Percentiles rank a stretch among this genome's conserved stretches.
Evolutionary conservation across 1,139 yeast genomes (phyloP).

Genomic region (Candida sp.): DNA sequence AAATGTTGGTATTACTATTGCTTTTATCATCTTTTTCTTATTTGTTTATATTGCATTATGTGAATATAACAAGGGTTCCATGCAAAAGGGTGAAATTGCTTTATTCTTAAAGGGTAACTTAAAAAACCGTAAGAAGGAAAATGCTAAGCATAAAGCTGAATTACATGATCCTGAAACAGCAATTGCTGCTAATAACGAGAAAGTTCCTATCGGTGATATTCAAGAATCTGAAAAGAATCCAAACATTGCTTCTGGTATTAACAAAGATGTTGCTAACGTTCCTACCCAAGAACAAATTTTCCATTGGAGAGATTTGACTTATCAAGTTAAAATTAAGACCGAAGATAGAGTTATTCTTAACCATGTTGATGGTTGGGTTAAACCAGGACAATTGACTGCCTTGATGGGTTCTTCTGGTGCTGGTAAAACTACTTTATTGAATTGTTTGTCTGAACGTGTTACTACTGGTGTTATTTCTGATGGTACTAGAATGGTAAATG

Average conservation of each 20-base stretch:
- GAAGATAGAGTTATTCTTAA: slow-evolving; percentile 62
- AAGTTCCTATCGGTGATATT: slow-evolving; percentile 19
- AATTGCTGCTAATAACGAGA: slow-evolving; percentile 12
- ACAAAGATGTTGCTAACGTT: slow-evolving; percentile 3
- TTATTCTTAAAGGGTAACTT: slow-evolving; percentile 58
- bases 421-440: slow-evolving; percentile 32
- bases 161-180: slow-evolving; percentile 13
- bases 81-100: slow-evolving; percentile 81
- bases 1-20: slow-evolving; percentile 70
- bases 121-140: slow-evolving; percentile 38
- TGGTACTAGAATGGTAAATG: slow-evolving; percentile 35
- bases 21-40: slow-evolving; percentile 53
- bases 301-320: slow-evolving; percentile 79
- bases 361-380: slow-evolving; percentile 66
- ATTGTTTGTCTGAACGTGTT: slow-evolving; percentile 29
- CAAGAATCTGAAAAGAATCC: slow-evolving; percentile 24
- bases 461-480: slow-evolving; percentile 31
- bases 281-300: slow-evolving; percentile 42
- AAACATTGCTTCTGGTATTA: neutral
- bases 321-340: slow-evolving; percentile 64
- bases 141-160: slow-evolving; percentile 7
- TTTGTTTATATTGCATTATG: slow-evolving; percentile 52
- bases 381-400: slow-evolving; percentile 29
- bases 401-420: slow-evolving; percentile 35
- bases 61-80: slow-evolving; percentile 68